Base-by-base conservation (phyloP, 2,329 filamentous ascomycete genomes). In the Fusarium robinianum region DNA sequence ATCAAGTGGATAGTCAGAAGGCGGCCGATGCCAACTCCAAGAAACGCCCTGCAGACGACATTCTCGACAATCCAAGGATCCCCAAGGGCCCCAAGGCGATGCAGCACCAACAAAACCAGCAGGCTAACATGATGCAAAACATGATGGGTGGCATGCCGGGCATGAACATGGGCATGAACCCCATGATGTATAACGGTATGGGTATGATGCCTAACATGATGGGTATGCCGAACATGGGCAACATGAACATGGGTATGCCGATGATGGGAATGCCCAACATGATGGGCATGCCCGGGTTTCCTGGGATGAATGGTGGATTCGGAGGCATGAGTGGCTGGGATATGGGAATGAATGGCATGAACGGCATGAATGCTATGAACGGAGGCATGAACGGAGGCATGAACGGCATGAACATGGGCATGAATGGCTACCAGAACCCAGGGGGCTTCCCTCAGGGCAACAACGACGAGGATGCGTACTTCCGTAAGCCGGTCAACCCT, bases 401-500 rank as follows among this genome's bases (percentile, higher is more conserved):
- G 56, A 51, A 55, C 34, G 56, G 44, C 36, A 62, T 66, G 60
- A 56, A 55, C 35, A 60, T 55, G 18, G 54, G 51, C 35, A 66
- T 66, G 61, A 65, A 61, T 42, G 64, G 62, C 41, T 69, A 62
- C 49, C 63, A 63, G 44, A 65, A 63, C 26, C 64, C 61, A 8
- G 61, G 61, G 49, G 72, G 72, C 55, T 77, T 77, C 34, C 62
- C 68, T 1, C 72, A 74, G 46, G 77, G 78, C 3, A 84, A 79
- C 46, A 82, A 83, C 53, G 89, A 95, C 42, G 90, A 95, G 45
- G 89, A 90, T 48, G 88, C 94, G 6, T 99, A 99, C 71, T 95
- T 97, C 67, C 82, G 94, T 45, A 92, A 96, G 67, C 94, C 94
- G 0, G 88, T 97, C 51, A 99, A 99, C 65, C 92, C 91, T 3